Evolutionary conservation across 1,284 basidiomycete species (phyloP).

Genomic region (Cryptococcus floricola): DNA sequence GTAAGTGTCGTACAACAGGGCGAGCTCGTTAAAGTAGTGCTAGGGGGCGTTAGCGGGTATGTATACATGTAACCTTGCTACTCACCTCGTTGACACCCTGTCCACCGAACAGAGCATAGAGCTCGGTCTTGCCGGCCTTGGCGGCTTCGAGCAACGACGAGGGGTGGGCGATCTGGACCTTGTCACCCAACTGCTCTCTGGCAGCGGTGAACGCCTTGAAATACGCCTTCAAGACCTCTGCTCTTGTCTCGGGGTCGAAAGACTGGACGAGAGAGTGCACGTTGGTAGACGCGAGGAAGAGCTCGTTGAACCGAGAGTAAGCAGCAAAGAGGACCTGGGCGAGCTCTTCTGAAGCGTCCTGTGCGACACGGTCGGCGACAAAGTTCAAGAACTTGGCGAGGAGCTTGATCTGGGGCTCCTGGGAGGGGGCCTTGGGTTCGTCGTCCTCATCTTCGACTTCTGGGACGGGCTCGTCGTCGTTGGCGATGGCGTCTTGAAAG

Average conservation of each 20-base stretch:
- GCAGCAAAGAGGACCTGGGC: conserved; percentile 67
- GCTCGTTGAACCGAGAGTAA: conserved; percentile 70
- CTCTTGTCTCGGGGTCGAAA: conserved; percentile 71
- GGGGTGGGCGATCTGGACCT: conserved; percentile 61
- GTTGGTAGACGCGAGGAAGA: conserved; percentile 62
- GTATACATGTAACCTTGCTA: conserved; percentile 3
- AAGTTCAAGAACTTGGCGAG: conserved; percentile 75
- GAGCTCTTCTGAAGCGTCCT: conserved; percentile 57
- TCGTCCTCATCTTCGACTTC: conserved; percentile 48
- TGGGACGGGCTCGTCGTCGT: conserved; percentile 32
- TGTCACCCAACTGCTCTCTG: conserved; percentile 58
- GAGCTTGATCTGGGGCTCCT: conserved; percentile 67
- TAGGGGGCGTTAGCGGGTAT: conserved; percentile 22
- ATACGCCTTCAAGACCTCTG: conserved; percentile 73
- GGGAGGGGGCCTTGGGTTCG: conserved; percentile 30
- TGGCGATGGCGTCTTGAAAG: conserved; percentile 59
- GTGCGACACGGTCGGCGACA: conserved; percentile 60
- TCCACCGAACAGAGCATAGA: conserved; percentile 96
- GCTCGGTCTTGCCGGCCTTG: conserved; percentile 64
- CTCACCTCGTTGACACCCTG: conserved; percentile 88
- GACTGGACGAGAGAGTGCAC: conserved; percentile 70
- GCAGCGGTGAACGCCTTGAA: conserved; percentile 72
- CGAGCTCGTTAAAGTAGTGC: conserved; percentile 94
- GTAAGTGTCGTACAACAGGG: conserved; percentile 86
- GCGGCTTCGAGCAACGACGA: conserved; percentile 74